Base-by-base conservation (phyloP, 2,329 filamentous ascomycete genomes). In the Claviceps maximensis region DNA sequence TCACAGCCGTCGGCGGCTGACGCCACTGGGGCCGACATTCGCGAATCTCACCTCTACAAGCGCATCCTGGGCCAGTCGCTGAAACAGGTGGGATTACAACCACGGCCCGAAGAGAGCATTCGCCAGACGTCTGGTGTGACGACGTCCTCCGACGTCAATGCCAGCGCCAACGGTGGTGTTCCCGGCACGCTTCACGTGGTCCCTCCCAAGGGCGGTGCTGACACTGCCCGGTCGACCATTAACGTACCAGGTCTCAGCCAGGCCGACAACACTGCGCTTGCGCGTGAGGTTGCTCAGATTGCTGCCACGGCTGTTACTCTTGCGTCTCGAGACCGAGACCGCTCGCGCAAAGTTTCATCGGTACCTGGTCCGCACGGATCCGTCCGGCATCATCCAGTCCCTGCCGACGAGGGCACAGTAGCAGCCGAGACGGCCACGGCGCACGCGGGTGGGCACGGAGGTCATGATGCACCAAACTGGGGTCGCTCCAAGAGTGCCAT, bases 381-480 rank as follows among this genome's bases (percentile, higher is more conserved):
- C 13, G 47, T 53, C 3, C 52, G 59, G 58, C 51, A 63, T 57
- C 75, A 56, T 44, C 31, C 54, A 19, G 52, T 62, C 36, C 70
- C 72, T 15, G 65, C 68, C 6, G 62, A 65, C 19, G 71, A 57
- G 6, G 59, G 56, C 3, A 60, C 57, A 2, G 61, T 61, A 0
- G 65, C 61, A n/a, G 62, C 60, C 2, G 62, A 63, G 36, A 62
- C 64, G 8, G 67, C 63, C 0, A 70, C 70, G 42, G 61, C 59
- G n/a, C 64, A 63, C 41, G 63, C 60, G 44, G 60, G 58, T 41
- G 62, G 69, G 15, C 76, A 77, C 51, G 87, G 87, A 47, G 90
- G 91, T 1, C 94, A 98, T 62, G 93, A 98, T 68, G 93, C 93
- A n/a, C 93, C 93, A 4, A 98, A 98, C 66, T 98, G 93, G 93